Evolutionary conservation across 768 basidiomycete genomes (phyloP).

Genomic region (Chlorophyllum brunneum): DNA sequence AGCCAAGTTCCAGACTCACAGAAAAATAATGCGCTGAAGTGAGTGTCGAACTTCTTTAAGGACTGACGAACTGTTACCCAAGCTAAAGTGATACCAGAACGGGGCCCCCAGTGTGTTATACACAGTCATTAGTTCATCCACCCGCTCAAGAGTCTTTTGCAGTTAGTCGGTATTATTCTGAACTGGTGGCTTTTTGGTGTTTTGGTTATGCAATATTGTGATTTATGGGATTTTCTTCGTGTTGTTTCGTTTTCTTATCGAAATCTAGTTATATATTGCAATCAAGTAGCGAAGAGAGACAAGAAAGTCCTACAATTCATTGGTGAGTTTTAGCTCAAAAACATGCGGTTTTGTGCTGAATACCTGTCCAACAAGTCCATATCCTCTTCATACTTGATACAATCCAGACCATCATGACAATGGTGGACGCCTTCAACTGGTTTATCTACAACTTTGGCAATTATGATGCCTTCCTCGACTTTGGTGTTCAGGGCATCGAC

Average conservation of each 20-base stretch:
- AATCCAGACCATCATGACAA: slow-evolving; percentile 7
- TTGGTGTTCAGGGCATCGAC: background rate
- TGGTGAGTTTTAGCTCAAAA: too few species aligned
- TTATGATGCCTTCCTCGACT: background rate
- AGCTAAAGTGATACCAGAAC: too few species aligned
- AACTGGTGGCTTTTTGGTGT: slow-evolving; percentile 12
- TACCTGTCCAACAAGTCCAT: slow-evolving; percentile 4
- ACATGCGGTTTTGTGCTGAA: too few species aligned
- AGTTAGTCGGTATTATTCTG: slow-evolving; percentile 3
- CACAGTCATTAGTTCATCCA: too few species aligned
- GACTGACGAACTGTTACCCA: too few species aligned
- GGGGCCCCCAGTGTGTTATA: too few species aligned
- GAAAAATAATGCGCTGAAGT: too few species aligned
- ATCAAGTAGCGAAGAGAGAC: background rate
- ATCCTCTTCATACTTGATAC: slow-evolving; percentile 5
- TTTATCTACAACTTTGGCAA: slow-evolving; percentile 7
- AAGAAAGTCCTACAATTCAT: background rate
- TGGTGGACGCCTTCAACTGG: slow-evolving; percentile 6
- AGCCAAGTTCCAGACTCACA: too few species aligned
- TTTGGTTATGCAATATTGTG: slow-evolving; percentile 12
- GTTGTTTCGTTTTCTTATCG: background rate
- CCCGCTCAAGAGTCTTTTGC: too few species aligned
- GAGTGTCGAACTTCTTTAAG: too few species aligned
- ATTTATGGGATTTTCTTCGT: background rate
- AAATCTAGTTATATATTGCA: background rate